These are phyloP conservation scores for Aspergillus hortae DNA, from an alignment of 2,329 filamentous ascomycete genomes.

Conservation along the genomic window DNA sequence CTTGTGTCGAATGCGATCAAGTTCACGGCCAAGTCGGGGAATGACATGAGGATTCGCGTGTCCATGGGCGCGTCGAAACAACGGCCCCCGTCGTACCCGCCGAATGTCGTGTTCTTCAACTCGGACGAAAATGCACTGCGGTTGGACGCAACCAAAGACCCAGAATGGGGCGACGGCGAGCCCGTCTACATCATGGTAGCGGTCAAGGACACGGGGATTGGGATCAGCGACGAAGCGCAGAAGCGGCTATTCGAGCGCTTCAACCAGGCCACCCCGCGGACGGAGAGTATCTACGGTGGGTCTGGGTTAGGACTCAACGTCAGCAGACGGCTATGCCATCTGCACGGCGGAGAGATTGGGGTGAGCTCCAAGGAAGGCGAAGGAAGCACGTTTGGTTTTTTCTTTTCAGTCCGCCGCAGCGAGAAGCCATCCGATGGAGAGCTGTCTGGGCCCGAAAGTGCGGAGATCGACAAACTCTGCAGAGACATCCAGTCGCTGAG, in stretches of 20 bases:
- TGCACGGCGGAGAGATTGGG: constrained; percentile 77
- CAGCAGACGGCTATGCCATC: constrained; percentile 71
- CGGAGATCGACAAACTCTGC: constrained; percentile 15
- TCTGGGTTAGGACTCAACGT: constrained; percentile 78
- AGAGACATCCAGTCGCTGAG: constrained; percentile 17
- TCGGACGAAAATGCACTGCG: constrained; percentile 16
- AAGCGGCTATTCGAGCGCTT: constrained; percentile 74
- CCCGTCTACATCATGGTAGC: constrained; percentile 66
- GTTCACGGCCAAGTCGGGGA: constrained; percentile 60
- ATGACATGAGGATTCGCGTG: constrained; percentile 43
- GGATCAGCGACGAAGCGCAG: constrained; percentile 67
- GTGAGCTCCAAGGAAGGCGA: constrained; percentile 57
- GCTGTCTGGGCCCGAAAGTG: neutral
- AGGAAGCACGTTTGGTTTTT: constrained; percentile 58
- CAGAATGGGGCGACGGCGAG: constrained; percentile 56
- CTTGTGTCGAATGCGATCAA: constrained; percentile 78
- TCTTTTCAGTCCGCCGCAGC: constrained; percentile 46
- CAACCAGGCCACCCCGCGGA: constrained; percentile 71
- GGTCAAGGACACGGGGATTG: constrained; percentile 73
- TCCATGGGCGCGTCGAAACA: constrained; percentile 49
- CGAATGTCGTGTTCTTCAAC: constrained; percentile 33
- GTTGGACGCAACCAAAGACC: constrained; percentile 32
- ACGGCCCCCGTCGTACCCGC: constrained; percentile 42
- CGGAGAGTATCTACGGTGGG: constrained; percentile 75
- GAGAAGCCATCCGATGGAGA: constrained; percentile 1